These are phyloP conservation scores for Inga laurina DNA, from an alignment of 306 rosid species.

Conservation along the genomic window DNA sequence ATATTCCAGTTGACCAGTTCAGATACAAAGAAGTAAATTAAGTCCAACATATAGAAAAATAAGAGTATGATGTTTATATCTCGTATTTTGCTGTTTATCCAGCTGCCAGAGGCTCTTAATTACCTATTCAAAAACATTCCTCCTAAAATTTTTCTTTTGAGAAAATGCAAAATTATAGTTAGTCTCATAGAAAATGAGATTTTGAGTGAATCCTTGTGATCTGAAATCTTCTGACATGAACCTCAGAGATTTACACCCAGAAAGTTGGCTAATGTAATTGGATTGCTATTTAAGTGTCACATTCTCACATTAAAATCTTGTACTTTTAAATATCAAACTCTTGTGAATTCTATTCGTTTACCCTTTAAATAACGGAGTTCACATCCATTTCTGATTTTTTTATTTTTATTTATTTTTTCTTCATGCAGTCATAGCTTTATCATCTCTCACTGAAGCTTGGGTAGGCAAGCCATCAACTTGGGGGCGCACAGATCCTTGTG, in stretches of 20 bases:
- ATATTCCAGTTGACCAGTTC: background rate
- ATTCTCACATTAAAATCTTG: background rate
- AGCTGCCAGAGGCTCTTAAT: background rate
- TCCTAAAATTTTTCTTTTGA: background rate
- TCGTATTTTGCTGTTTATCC: background rate
- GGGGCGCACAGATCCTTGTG: slow-evolving; percentile 54
- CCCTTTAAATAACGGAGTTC: background rate
- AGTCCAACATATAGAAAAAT: background rate
- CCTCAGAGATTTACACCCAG: background rate
- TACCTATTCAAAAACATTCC: background rate
- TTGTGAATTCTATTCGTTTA: background rate
- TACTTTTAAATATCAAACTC: background rate
- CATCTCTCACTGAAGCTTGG: slow-evolving; percentile 39
- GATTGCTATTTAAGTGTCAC: background rate
- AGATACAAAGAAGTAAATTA: background rate
- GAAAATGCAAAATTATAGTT: background rate
- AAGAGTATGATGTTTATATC: background rate
- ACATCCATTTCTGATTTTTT: background rate
- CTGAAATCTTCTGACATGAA: background rate
- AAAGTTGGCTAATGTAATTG: background rate
- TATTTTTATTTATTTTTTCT: background rate
- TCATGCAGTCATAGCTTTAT: slow-evolving; percentile 38
- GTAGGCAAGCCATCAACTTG: slow-evolving; percentile 41
- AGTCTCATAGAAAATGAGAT: background rate
- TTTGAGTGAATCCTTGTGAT: background rate